Base-by-base conservation (phyloP, 2,329 filamentous ascomycete species). In the Zalaria sp. region DNA sequence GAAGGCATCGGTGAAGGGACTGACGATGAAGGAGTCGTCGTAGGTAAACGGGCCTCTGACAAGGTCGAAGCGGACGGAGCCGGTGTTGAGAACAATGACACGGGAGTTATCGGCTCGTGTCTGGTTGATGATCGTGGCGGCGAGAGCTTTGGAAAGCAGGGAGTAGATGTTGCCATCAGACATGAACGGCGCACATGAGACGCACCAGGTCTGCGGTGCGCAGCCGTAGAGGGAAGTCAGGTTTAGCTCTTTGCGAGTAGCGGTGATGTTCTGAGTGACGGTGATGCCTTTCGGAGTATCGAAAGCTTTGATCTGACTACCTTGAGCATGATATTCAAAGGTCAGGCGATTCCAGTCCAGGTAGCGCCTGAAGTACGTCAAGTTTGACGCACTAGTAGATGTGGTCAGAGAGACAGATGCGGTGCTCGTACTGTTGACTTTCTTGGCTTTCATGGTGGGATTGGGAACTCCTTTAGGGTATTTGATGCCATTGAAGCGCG, bases 271-370 rank as follows among this genome's bases (percentile, higher is more conserved):
- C 3, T 57, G 49, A 0, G 71, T 71, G 3, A 73, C 63, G 1
- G 53, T 51, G 18, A 62, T 42, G 25, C 75, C 75, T 6, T 65
- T 57, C 26, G 57, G 50, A 5, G 65, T 70, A 49, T 77, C 71
- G 40, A 75, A 75, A 0, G 59, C 61, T 37, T 54, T 52, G 34
- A 59, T 51, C 37, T 71, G 66, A 37, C 66, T 69, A 34, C 65
- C 66, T n/a, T 62, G 57, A 3, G 75, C 69, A 53, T 82, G 78
- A 52, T 76, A 80, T 44, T 71, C 66, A 50, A 82, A 81, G 0
- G 75, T 78, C n/a, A 68, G 61, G 4, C 75, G 69, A 55, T 81
- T 82, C 72, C 76, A 82, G 58, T 83, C 79, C n/a, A 44, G 34
- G 9, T 44, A 44, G 25, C 42, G 42, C 9, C 42, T 38, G 28